Base-by-base conservation (phyloP, 345 rosid genomes). In the Euphorbia tirucalli region DNA sequence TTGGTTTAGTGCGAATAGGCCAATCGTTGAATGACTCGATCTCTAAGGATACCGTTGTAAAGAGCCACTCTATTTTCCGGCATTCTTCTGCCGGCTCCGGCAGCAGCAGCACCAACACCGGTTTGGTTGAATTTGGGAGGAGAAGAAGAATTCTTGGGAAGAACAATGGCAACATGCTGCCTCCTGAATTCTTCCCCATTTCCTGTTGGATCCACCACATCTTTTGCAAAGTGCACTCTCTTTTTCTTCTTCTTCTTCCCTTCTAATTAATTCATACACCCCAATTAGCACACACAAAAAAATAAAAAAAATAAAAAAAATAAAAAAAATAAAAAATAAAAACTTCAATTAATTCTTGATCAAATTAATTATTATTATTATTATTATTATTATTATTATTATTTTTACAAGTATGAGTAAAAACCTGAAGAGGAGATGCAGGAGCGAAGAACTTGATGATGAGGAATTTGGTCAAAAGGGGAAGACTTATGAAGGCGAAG, bases 61-160 rank as follows among this genome's bases (percentile, higher is more conserved):
- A 90, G 89, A 60, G 91, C 96, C 59, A 74, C 62, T 75, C 93
- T 85, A 60, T 90, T 88, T 22, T 79, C 89, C n/a, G 91, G 91
- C 85, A 88, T 86, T 82, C 75, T 82, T 32, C 78, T 74, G 21
- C 24, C 75, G 24, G 15, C 43, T 9, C 50, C 41, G 7, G 69
- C 69, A 9, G 5, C 57, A 14, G 27, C n/a, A n/a, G n/a, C n/a
- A n/a, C n/a, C n/a, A n/a, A n/a, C n/a, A n/a, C n/a, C n/a, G n/a
- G n/a, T n/a, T n/a, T n/a, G n/a, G n/a, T n/a, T n/a, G n/a, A n/a
- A n/a, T n/a, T n/a, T 58, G 5, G 73, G 43, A 1, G 74, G 28
- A 1, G 74, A 32, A 1, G 80, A 55, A 4, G 83, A 57, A 15
- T 70, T 46, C 41, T 35, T 52, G 37, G 48, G 15, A 0, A 48